These are phyloP conservation scores for Chondrus crispus DNA, from an alignment of 23 red algal genomes.

Conservation along the genomic window DNA sequence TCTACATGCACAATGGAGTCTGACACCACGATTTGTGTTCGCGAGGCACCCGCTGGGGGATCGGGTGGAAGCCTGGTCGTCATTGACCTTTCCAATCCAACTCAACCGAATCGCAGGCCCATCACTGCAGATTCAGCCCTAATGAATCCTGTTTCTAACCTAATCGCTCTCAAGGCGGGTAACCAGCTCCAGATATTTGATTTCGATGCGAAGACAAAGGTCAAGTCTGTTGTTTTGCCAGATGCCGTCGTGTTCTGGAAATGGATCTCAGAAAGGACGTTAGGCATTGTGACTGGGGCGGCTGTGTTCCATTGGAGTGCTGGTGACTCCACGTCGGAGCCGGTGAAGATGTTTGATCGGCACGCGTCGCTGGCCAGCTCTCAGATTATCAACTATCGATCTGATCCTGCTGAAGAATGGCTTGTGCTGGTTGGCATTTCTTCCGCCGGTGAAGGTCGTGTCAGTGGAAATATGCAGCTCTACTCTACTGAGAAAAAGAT, in stretches of 20 bases:
- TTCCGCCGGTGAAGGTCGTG: conserved; percentile 63
- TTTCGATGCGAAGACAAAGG: conserved; percentile 76
- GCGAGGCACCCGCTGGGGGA: conserved; percentile 58
- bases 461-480: conserved; percentile 89
- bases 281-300: conserved; percentile 86
- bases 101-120: conserved; percentile 65
- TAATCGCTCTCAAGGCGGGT: conserved; percentile 89
- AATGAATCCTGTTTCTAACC: conserved; percentile 82
- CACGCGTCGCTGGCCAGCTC: conserved; percentile 72
- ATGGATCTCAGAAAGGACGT: conserved; percentile 83
- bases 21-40: conserved; percentile 78
- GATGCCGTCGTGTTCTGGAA: conserved; percentile 94
- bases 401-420: conserved; percentile 84
- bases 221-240: conserved; percentile 81
- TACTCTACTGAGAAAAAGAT: conserved; percentile 88
- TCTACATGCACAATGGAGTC: conserved; percentile 95
- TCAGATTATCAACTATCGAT: conserved; percentile 95
- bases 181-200: conserved; percentile 95
- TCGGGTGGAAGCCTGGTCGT: conserved; percentile 57
- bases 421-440: conserved; percentile 91
- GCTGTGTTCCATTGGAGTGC: conserved; percentile 88
- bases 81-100: conserved; percentile 66
- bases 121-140: conserved; percentile 96
- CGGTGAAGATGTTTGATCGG: conserved; percentile 92
- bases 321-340: conserved; percentile 67